Base-by-base conservation (phyloP, 192 early-diverging fungal species). In the Podila verticillata region DNA sequence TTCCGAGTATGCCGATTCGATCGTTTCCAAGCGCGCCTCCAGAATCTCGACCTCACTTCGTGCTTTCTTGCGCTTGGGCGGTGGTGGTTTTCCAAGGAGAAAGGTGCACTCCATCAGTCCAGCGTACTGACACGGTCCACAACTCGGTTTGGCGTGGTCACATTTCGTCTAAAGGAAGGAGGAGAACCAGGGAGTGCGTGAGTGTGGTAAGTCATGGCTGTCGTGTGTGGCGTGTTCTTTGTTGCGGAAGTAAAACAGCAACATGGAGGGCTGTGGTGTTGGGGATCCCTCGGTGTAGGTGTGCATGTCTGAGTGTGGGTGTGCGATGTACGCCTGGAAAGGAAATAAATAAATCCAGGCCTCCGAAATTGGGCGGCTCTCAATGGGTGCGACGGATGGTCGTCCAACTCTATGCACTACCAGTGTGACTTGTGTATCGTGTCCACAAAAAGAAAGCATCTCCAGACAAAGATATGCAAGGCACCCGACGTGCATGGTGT, bases 91-190 rank as follows among this genome's bases (percentile, higher is more conserved):
- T 19, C 75, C 75, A 7, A 79, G 69, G 22, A 79, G 22, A 51
- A 71, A 79, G 12, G 75, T 79, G 28, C 75, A 79, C 35, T 79
- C 75, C 75, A 79, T 71, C 9, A 79, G 47, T 48, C 75, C 75
- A 22, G 75, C 75, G 62, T 72, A 56, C 22, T 71, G 15, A 49
- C 75, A 79, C 5, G 75, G 75, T 47, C 75, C 75, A 58, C 75
- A 79, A 20, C 68, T 72, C 12, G 75, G 75, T 7, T 34, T 60
- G 24, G 64, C 75, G 22, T 79, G 75, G 36, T 79, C 75, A 49
- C 75, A 79, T 71, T 79, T 79, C n/a, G 75, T 79, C 75, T 79
- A 63, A 15, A 22, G 28, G 34, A 62, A 30, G 8, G 2, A 9
- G 7, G 44, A 30, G 20, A 66, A n/a, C n/a, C 7, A 51, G 39